A percentile compares a stretch with the other conserved stretches of the same genome.
These are phyloP conservation scores for Neurospora sp. DNA, from an alignment of 2,329 filamentous ascomycete species.

Conservation along the genomic window DNA sequence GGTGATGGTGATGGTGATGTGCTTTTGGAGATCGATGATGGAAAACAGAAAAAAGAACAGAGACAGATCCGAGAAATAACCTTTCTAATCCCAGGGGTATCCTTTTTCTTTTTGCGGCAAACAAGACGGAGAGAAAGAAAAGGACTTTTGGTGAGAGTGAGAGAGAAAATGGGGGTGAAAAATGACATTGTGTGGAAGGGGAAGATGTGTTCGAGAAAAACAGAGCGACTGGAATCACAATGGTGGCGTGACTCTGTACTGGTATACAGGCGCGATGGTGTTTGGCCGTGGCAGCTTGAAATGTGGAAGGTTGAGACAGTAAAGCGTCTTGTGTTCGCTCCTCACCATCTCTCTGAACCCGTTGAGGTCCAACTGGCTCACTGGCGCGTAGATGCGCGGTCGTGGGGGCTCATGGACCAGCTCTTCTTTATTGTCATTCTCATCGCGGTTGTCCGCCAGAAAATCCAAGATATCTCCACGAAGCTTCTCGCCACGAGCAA, in stretches of 20 bases:
- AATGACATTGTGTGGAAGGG: background rate
- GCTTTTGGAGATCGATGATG: background rate
- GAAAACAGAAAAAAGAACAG: background rate
- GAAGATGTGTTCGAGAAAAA: background rate
- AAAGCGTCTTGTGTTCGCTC: background rate
- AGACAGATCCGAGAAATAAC: background rate
- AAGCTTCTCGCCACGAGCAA: constrained; percentile 2
- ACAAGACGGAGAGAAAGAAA: background rate
- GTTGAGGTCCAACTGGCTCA: constrained; percentile 8
- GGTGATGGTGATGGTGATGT: background rate
- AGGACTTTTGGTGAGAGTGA: background rate
- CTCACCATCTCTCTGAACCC: background rate
- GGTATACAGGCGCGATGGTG: background rate
- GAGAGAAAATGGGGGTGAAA: background rate
- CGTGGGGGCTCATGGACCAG: constrained; percentile 7
- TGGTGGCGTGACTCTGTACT: background rate
- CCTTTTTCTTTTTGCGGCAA: background rate
- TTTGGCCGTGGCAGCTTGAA: background rate
- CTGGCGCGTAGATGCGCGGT: constrained; percentile 10
- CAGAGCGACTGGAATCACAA: background rate
- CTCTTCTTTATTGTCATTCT: constrained; percentile 1
- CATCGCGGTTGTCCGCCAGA: background rate
- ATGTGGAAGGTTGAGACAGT: background rate
- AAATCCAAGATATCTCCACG: constrained; percentile 10
- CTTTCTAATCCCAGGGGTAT: background rate